phyloP scores from a whole-genome alignment of 257 asterid species.

The Solanum tacnaense region DNA sequence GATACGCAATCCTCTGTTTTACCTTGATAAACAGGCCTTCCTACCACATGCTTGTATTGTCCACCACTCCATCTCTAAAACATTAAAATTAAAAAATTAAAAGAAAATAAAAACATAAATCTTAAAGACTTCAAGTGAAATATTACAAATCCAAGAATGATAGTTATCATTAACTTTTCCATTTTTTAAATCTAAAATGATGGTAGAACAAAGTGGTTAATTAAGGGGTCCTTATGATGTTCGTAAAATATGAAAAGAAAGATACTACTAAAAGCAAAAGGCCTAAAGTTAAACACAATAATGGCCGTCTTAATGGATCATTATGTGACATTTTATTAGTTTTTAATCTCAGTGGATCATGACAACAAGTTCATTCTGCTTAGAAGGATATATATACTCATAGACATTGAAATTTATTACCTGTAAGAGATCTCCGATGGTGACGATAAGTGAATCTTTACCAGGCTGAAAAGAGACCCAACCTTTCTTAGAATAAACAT shows the following conservation, averaged over 20 bases:
- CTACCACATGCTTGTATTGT: slow-evolving; percentile 57
- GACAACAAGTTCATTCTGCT: not conserved
- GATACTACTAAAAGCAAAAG: not conserved
- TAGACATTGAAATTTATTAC: slow-evolving; percentile 15
- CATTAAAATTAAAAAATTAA: not conserved
- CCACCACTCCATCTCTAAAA: slow-evolving; percentile 54
- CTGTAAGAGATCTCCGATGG: slow-evolving; percentile 67
- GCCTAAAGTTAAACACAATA: not conserved
- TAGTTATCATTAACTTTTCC: not conserved
- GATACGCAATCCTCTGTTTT: slow-evolving; percentile 35
- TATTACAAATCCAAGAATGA: not conserved
- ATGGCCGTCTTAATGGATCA: not conserved
- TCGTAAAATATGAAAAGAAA: not conserved
- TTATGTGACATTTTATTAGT: not conserved
- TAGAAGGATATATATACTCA: not conserved
- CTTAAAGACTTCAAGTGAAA: not conserved
- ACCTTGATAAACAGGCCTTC: slow-evolving; percentile 54
- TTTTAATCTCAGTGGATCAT: not conserved
- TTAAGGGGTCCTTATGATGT: not conserved
- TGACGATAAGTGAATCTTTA: slow-evolving; percentile 36
- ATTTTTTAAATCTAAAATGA: not conserved
- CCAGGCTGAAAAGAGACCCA: slow-evolving; percentile 64
- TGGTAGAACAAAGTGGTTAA: not conserved
- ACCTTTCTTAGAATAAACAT: slow-evolving; percentile 81
- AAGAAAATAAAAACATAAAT: not conserved